Evolutionary conservation across 2,329 filamentous ascomycete species (phyloP).

Genomic region (Claviceps africana): DNA sequence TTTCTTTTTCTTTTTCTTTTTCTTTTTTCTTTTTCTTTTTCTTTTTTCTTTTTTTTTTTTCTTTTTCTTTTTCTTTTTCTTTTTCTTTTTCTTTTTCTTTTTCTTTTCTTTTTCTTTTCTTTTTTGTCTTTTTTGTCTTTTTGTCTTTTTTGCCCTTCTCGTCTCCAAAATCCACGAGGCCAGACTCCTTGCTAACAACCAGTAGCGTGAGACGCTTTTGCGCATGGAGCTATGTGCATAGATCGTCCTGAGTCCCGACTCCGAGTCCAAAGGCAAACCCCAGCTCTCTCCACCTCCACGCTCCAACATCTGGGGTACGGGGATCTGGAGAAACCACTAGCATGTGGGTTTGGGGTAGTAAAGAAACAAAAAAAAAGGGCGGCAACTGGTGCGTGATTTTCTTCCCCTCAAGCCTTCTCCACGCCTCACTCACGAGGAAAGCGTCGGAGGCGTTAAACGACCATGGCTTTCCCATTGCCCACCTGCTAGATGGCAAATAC

Average conservation of each 20-base stretch:
- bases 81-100: too few species aligned
- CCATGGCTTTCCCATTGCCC: neutral
- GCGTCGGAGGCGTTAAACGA: neutral
- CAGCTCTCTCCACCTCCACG: neutral
- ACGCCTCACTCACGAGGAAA: neutral
- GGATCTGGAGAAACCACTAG: slow-evolving; percentile 2
- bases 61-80: neutral
- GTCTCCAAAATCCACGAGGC: neutral
- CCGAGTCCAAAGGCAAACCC: neutral
- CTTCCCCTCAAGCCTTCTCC: neutral
- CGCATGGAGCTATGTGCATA: neutral
- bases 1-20: neutral
- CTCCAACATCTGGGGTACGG: slow-evolving; percentile 2
- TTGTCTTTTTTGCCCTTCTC: too few species aligned
- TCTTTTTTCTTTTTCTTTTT: neutral
- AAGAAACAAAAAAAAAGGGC: neutral
- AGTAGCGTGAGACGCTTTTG: neutral
- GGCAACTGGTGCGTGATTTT: neutral
- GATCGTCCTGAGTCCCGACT: too few species aligned
- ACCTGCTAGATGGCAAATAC: neutral
- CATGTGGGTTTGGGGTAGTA: neutral
- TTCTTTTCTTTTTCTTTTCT: too few species aligned
- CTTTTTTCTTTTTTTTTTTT: neutral
- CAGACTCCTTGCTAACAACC: neutral
- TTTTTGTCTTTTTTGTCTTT: too few species aligned